phyloP scores from a whole-genome alignment of 202 grass and related monocot species.

The Panicum virgatum region DNA sequence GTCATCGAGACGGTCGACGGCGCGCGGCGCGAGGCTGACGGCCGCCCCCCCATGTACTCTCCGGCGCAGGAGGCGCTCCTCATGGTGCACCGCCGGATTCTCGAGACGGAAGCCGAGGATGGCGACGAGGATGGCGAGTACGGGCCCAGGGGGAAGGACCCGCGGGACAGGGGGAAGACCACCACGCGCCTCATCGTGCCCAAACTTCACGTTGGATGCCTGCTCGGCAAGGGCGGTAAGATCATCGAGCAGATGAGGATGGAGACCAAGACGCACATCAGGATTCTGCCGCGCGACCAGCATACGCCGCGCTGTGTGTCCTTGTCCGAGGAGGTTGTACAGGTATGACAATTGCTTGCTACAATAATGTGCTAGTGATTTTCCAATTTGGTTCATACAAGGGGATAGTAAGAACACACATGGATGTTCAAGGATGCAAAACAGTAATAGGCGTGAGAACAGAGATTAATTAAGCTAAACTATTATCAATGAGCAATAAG shows the following conservation, averaged over 20 bases:
- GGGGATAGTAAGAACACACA: background rate
- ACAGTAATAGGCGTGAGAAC: background rate
- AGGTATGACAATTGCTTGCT: constrained; percentile 59
- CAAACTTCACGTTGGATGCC: constrained; percentile 76
- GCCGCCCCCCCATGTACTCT: constrained; percentile 80
- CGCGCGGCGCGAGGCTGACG: constrained; percentile 56
- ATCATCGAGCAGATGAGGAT: constrained; percentile 99
- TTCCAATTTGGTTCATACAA: background rate
- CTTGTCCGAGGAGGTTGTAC: constrained; percentile 82
- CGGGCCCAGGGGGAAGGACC: constrained; percentile 53
- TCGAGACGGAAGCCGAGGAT: constrained; percentile 69
- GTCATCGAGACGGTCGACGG: constrained; percentile 81
- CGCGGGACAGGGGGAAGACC: constrained; percentile 64
- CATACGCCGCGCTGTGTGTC: constrained; percentile 79
- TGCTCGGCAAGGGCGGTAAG: constrained; percentile 87
- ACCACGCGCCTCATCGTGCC: constrained; percentile 85
- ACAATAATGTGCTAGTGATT: no score
- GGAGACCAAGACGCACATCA: constrained; percentile 95
- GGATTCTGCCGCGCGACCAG: constrained; percentile 87
- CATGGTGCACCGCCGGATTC: constrained; percentile 80
- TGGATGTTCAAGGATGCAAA: constrained; percentile 26
- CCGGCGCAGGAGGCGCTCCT: constrained; percentile 85
- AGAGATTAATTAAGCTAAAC: background rate
- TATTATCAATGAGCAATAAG: background rate
- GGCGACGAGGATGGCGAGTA: constrained; percentile 77